phyloP scores from a whole-genome alignment of 2,329 filamentous ascomycete genomes.

The Amauroascus niger region DNA sequence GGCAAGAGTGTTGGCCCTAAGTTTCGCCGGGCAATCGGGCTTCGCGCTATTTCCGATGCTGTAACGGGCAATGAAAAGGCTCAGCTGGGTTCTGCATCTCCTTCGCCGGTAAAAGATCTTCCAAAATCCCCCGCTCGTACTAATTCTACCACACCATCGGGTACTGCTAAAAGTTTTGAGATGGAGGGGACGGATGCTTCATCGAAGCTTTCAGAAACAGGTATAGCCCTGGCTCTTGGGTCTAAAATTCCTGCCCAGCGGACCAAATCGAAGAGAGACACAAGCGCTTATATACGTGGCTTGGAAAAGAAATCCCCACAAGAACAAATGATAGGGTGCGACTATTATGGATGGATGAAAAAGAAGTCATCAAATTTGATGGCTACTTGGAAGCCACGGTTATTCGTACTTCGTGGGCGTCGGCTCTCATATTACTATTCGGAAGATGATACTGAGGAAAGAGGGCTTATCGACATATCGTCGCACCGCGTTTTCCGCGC shows the following conservation, averaged over 20 bases:
- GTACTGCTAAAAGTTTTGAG: constrained; percentile 61
- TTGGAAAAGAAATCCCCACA: constrained; percentile 69
- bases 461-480: constrained; percentile 93
- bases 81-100: constrained; percentile 34
- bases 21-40: constrained; percentile 54
- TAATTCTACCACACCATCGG: constrained; percentile 59
- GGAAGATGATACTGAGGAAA: constrained; percentile 83
- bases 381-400: constrained; percentile 91
- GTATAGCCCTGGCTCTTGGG: constrained; percentile 40
- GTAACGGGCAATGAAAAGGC: constrained; percentile 48
- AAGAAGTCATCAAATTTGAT: constrained; percentile 95
- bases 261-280: constrained; percentile 78
- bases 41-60: constrained; percentile 74
- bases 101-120: constrained; percentile 42
- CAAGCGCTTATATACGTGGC: constrained; percentile 84
- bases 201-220: constrained; percentile 40
- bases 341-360: constrained; percentile 99
- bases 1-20: constrained; percentile 51
- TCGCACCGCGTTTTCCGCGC: constrained; percentile 94
- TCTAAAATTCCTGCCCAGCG: constrained; percentile 44
- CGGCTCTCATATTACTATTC: constrained; percentile 94
- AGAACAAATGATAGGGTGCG: constrained; percentile 75
- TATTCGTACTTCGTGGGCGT: constrained; percentile 90
- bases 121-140: constrained; percentile 61
- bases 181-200: constrained; percentile 61